Percentiles rank a stretch among this genome's conserved stretches.
These are phyloP conservation scores for Monosporascus cannonballus DNA, from an alignment of 2,329 filamentous ascomycete genomes.

Conservation along the genomic window DNA sequence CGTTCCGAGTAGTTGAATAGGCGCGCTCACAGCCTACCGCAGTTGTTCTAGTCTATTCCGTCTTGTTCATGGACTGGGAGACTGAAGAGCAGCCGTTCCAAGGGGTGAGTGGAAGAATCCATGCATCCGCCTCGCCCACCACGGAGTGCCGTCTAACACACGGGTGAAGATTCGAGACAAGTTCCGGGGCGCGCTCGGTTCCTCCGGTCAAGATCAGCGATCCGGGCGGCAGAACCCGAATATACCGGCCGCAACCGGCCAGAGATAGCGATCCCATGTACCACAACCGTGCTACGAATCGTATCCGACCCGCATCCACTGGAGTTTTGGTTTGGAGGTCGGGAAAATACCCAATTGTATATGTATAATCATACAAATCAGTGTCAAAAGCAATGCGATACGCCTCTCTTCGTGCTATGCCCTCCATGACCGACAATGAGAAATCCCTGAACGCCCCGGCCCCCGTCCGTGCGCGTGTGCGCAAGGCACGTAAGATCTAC, in stretches of 20 bases:
- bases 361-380: constrained; percentile 1
- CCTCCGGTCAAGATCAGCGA: constrained; percentile 20
- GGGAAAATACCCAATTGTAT: constrained; percentile 20
- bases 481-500: constrained; percentile 1
- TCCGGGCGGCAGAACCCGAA: constrained; percentile 16
- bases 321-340: constrained; percentile 24
- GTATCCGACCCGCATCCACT: constrained; percentile 16
- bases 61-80: constrained; percentile 57
- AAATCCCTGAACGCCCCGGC: constrained; percentile 11
- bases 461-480: constrained; percentile 8
- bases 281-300: constrained; percentile 9
- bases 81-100: constrained; percentile 42
- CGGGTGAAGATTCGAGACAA: constrained; percentile 29
- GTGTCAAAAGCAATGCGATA: neutral
- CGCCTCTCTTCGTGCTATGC: constrained; percentile 11
- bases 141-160: constrained; percentile 3
- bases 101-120: constrained; percentile 31
- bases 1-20: too few relatives aligned
- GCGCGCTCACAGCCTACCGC: too few relatives aligned
- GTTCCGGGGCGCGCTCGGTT: constrained; percentile 31
- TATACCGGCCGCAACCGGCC: constrained; percentile 6
- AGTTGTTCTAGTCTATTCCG: constrained; percentile 50
- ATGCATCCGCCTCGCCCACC: neutral
- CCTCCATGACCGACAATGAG: neutral
- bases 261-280: constrained; percentile 7